Conservation (phyloP, 768 basidiomycete genomes). For the Boletus sensibilis region DNA sequence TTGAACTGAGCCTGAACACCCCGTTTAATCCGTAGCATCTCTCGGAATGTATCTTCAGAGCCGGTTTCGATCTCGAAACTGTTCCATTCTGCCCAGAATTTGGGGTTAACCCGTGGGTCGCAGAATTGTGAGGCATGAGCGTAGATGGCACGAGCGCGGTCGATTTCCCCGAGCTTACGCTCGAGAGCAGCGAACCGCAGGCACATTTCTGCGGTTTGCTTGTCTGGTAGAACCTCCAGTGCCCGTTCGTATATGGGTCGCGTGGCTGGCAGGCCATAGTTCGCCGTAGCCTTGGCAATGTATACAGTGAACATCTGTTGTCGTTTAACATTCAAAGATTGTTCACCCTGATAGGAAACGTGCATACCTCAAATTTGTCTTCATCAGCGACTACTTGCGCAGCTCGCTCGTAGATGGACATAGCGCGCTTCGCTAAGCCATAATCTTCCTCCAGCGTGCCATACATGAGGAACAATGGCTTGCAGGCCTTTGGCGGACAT, state of each 20-base stretch:
- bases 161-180: conserved; percentile 98
- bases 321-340: conserved; percentile 5
- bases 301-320: conserved; percentile 92
- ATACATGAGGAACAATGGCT: conserved; percentile 94
- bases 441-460: conserved; percentile 93
- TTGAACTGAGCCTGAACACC: conserved; percentile 99
- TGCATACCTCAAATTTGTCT: conserved; percentile 89
- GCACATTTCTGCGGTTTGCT: conserved; percentile 97
- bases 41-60: conserved; percentile 96
- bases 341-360: neutral
- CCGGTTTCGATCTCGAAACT: conserved; percentile 97
- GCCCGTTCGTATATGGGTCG: conserved; percentile 96
- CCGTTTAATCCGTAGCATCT: conserved; percentile 93
- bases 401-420: conserved; percentile 94
- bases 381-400: conserved; percentile 80
- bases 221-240: conserved; percentile 88
- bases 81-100: conserved; percentile 98
- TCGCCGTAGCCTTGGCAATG: conserved; percentile 94
- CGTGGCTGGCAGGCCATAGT: conserved; percentile 94
- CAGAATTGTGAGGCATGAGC: conserved; percentile 99
- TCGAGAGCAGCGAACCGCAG: conserved; percentile 93
- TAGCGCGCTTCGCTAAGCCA: conserved; percentile 92
- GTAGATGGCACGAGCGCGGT: conserved; percentile 93
- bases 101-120: conserved; percentile 86
- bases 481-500: conserved; percentile 92